Percentiles rank a stretch among this genome's conserved stretches.
These are phyloP conservation scores for Macrocybe gigantea DNA, from an alignment of 768 basidiomycete species.

Conservation along the genomic window DNA sequence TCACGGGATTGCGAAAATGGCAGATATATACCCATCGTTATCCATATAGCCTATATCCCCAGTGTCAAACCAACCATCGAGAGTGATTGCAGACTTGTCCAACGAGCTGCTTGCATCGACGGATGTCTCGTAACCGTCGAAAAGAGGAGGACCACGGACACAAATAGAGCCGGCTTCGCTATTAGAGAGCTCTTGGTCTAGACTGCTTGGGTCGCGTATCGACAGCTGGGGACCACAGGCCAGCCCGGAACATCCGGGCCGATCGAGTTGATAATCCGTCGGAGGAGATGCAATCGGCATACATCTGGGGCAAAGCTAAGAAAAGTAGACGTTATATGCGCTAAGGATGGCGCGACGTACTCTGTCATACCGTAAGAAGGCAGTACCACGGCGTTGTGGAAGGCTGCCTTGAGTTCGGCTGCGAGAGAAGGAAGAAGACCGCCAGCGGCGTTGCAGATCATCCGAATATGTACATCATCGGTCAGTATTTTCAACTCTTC, in stretches of 20 bases:
- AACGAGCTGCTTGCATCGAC: constrained; percentile 35
- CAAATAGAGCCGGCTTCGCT: constrained; percentile 47
- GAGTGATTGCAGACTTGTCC: constrained; percentile 41
- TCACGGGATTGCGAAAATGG: neutral
- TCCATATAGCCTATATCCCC: constrained; percentile 45
- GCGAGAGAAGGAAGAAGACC: constrained; percentile 50
- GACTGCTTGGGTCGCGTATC: constrained; percentile 30
- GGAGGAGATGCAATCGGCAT: constrained; percentile 47
- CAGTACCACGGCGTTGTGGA: constrained; percentile 42
- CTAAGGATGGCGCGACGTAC: constrained; percentile 14
- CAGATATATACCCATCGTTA: constrained; percentile 28
- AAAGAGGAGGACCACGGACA: constrained; percentile 49
- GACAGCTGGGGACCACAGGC: constrained; percentile 43
- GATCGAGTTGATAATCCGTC: constrained; percentile 34
- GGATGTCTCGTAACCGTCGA: constrained; percentile 43
- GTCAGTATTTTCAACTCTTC: constrained; percentile 15
- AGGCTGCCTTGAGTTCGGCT: constrained; percentile 38
- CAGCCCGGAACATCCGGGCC: constrained; percentile 41
- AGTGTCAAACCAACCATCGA: constrained; percentile 48
- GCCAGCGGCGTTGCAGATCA: constrained; percentile 47
- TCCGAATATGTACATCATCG: constrained; percentile 33
- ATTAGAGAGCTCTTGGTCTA: constrained; percentile 28
- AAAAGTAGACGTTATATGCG: neutral
- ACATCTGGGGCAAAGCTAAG: too few relatives aligned
- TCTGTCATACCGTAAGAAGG: constrained; percentile 61